Evolutionary conservation across 805 yeast species (phyloP).

Genomic region (Nakazawaea holstii): DNA sequence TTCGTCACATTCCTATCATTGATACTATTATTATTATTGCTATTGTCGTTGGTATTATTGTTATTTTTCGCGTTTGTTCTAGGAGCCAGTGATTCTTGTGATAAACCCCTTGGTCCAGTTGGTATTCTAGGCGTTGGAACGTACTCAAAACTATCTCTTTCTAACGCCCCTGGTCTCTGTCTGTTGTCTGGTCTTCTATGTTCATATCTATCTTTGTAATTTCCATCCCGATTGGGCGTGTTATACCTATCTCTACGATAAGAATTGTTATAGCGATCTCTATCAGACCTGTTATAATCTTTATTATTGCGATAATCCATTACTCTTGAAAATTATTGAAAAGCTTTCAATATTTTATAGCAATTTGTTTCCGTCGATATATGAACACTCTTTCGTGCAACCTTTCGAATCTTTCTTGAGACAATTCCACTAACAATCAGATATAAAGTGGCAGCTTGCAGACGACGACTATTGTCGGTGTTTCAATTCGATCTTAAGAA

Average conservation of each 20-base stretch:
- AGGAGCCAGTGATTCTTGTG: background rate
- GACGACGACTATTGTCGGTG: too few relatives aligned
- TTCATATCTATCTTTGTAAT: background rate
- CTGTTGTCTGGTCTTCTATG: background rate
- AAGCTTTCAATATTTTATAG: too few relatives aligned
- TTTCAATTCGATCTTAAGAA: too few relatives aligned
- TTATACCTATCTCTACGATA: background rate
- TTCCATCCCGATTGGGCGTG: background rate
- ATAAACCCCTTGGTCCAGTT: constrained; percentile 3
- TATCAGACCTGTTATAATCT: background rate
- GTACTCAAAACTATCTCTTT: constrained; percentile 4
- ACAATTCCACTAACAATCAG: too few relatives aligned
- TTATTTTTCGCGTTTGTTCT: background rate
- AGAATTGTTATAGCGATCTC: background rate
- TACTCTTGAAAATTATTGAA: background rate
- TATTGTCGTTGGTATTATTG: background rate
- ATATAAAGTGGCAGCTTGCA: too few relatives aligned
- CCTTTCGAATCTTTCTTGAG: too few relatives aligned
- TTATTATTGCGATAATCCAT: constrained; percentile 1
- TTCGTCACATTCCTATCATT: background rate
- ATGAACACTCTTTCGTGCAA: too few relatives aligned
- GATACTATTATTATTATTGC: background rate
- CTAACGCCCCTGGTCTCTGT: background rate
- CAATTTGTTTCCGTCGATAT: too few relatives aligned
- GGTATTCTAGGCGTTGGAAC: constrained; percentile 1